Percentiles rank a stretch among this genome's conserved stretches.
These are phyloP conservation scores for Colletotrichum spaethianum DNA, from an alignment of 2,329 filamentous ascomycete genomes.

Conservation along the genomic window DNA sequence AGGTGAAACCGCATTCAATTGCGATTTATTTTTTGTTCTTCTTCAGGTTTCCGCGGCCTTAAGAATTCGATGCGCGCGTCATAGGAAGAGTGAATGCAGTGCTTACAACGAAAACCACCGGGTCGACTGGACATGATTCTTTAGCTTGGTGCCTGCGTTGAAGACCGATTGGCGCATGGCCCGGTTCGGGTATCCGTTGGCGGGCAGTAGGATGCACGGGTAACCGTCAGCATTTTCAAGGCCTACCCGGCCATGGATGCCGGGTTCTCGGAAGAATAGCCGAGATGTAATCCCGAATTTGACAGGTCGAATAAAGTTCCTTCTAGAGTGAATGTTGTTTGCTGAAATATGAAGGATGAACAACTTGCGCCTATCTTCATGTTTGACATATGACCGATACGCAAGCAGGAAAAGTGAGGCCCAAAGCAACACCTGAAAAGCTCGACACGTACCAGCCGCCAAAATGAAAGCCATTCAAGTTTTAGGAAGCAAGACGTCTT, in stretches of 20 bases:
- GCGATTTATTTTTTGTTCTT: not conserved
- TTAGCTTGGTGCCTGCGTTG: not conserved
- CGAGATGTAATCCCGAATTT: not conserved
- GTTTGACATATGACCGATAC: no score
- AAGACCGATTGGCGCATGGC: not conserved
- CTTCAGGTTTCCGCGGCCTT: not conserved
- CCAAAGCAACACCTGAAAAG: not conserved
- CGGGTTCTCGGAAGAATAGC: not conserved
- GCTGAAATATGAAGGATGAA: not conserved
- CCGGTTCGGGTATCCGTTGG: not conserved
- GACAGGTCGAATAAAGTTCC: not conserved
- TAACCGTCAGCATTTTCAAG: not conserved
- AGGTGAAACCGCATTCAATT: no score
- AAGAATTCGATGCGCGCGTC: accelerated
- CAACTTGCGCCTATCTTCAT: not conserved
- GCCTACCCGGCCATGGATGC: not conserved
- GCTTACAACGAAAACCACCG: not conserved
- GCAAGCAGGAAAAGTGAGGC: not conserved
- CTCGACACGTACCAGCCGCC: not conserved
- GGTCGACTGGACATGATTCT: not conserved
- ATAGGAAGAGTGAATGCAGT: not conserved
- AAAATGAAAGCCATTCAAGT: conserved; percentile 52
- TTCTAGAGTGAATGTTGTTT: not conserved
- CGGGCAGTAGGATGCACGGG: not conserved
- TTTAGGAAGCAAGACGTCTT: conserved; percentile 44